phyloP scores from a whole-genome alignment of 2,329 filamentous ascomycete genomes.

The Microdochium nivale region DNA sequence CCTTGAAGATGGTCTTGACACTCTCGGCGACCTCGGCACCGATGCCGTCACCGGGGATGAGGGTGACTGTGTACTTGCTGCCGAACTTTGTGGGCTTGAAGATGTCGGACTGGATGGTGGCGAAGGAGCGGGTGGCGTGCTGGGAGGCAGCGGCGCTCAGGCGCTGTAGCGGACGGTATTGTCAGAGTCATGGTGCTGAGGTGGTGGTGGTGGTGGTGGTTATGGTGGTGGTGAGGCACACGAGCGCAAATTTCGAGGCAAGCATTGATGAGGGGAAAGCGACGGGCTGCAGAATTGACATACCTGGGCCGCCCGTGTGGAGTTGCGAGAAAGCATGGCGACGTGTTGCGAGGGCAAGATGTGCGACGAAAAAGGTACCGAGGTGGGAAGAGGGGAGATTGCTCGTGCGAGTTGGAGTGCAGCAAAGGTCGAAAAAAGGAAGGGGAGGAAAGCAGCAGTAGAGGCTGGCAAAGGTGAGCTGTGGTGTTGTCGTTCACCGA shows the following conservation, averaged over 20 bases:
- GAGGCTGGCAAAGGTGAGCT: slow-evolving; percentile 4
- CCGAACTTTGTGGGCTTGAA: slow-evolving; percentile 99
- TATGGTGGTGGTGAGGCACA: slow-evolving; percentile 1
- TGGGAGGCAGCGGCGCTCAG: slow-evolving; percentile 40
- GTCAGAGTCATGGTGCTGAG: slow-evolving; percentile 13
- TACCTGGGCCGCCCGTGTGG: slow-evolving; percentile 49
- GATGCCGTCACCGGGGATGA: slow-evolving; percentile 98
- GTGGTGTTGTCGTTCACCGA: background rate
- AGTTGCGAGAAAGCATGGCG: slow-evolving; percentile 52
- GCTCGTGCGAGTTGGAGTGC: background rate
- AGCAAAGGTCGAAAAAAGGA: background rate
- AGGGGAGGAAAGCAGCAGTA: background rate
- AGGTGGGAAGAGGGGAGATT: background rate
- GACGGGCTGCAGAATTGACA: slow-evolving; percentile 13
- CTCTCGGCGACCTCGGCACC: slow-evolving; percentile 96
- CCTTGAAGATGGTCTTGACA: slow-evolving; percentile 99
- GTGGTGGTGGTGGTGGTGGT: background rate
- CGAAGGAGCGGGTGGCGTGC: slow-evolving; percentile 50
- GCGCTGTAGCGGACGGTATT: slow-evolving; percentile 28
- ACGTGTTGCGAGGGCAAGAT: background rate
- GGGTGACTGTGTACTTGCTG: slow-evolving; percentile 97
- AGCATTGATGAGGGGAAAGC: slow-evolving; percentile 1
- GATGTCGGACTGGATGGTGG: slow-evolving; percentile 86
- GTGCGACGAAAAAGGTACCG: background rate
- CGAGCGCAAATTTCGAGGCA: slow-evolving; percentile 9